A percentile compares a stretch with the other conserved stretches of the same genome.
These are phyloP conservation scores for Linderniella brevidens DNA, from an alignment of 257 asterid species.

Conservation along the genomic window DNA sequence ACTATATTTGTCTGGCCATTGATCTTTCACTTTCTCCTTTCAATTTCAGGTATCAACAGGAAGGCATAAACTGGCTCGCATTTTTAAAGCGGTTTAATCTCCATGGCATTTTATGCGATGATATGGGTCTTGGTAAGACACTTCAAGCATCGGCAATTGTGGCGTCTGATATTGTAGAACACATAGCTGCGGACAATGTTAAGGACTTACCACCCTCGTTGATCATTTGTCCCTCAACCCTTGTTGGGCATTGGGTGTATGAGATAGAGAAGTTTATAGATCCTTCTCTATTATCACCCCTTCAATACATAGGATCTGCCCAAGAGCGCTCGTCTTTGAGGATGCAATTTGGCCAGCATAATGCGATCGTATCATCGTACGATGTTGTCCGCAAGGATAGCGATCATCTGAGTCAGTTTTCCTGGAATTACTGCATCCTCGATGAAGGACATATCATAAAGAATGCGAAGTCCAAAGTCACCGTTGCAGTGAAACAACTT, in stretches of 20 bases:
- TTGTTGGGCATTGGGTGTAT: conserved; percentile 97
- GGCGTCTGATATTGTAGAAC: conserved; percentile 91
- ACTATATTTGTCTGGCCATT: no score
- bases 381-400: conserved; percentile 94
- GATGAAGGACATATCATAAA: conserved; percentile 98
- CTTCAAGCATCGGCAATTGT: conserved; percentile 94
- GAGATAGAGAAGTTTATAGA: conserved; percentile 98
- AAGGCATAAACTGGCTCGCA: conserved; percentile 97
- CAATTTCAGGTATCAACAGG: conserved; percentile 87
- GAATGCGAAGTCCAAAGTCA: conserved; percentile 83
- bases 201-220: conserved; percentile 63
- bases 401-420: conserved; percentile 50
- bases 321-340: conserved; percentile 70
- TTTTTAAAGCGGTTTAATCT: conserved; percentile 89
- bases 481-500: conserved; percentile 83
- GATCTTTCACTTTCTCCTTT: background rate
- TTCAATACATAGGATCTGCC: conserved; percentile 92
- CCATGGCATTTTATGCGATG: conserved; percentile 96
- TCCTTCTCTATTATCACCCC: conserved; percentile 69
- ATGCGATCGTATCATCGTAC: conserved; percentile 78
- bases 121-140: conserved; percentile 99
- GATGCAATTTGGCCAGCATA: conserved; percentile 49
- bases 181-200: conserved; percentile 35
- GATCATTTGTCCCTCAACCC: conserved; percentile 91
- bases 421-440: conserved; percentile 90